Conservation (phyloP, 2,329 filamentous ascomycete genomes). For the Coccinonectria pachysandricola region DNA sequence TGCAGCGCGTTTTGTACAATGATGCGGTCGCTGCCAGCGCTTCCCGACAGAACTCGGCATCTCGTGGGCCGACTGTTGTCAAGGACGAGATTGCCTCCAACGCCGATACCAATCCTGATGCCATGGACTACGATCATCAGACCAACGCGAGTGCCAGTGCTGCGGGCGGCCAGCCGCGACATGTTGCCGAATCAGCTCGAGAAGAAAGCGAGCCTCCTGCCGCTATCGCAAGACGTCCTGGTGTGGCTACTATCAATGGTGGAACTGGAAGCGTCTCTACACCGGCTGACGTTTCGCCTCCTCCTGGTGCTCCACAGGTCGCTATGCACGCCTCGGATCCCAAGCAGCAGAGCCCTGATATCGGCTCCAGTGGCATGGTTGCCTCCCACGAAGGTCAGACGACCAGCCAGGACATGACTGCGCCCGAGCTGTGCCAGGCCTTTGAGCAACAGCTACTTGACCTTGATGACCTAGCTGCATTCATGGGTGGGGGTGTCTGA, state of each 20-base stretch:
- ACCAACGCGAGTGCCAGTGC: slow-evolving; percentile 11
- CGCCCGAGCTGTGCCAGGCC: slow-evolving; percentile 45
- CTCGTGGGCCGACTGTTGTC: slow-evolving; percentile 22
- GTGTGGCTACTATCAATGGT: slow-evolving; percentile 50
- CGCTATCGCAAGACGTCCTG: slow-evolving; percentile 37
- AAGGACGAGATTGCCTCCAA: slow-evolving; percentile 48
- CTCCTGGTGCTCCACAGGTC: slow-evolving; percentile 15
- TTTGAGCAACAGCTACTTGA: slow-evolving; percentile 52
- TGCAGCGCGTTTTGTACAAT: slow-evolving; percentile 50
- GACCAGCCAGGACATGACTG: slow-evolving; percentile 44
- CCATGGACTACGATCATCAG: slow-evolving; percentile 47
- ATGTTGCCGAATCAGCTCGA: slow-evolving; percentile 31
- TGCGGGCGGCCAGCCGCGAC: slow-evolving; percentile 23
- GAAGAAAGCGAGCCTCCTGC: slow-evolving; percentile 43
- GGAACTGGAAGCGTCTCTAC: slow-evolving; percentile 39
- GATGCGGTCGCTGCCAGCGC: slow-evolving; percentile 30
- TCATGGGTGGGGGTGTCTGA: slow-evolving; percentile 52
- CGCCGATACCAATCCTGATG: slow-evolving; percentile 43
- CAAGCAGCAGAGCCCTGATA: slow-evolving; percentile 28
- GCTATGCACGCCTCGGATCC: slow-evolving; percentile 18
- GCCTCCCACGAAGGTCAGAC: slow-evolving; percentile 23
- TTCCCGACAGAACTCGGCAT: slow-evolving; percentile 25
- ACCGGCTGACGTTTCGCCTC: slow-evolving; percentile 36
- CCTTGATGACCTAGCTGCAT: slow-evolving; percentile 50
- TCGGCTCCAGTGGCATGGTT: slow-evolving; percentile 21